Base-by-base conservation (phyloP, 306 rosid genomes). In the Gastrolobium bilobum region DNA sequence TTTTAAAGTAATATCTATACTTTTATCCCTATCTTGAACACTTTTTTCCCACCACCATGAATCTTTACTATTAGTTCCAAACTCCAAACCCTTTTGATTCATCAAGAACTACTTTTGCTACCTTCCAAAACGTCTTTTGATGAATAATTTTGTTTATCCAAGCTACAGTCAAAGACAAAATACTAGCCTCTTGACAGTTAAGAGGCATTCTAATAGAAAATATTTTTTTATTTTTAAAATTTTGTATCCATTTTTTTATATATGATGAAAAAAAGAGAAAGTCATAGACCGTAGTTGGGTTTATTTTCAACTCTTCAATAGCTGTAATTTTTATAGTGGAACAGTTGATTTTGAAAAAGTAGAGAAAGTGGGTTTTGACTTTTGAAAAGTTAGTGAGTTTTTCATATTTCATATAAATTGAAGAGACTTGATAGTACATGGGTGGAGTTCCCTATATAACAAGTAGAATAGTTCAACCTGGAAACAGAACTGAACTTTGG, bases 371-470 rank as follows among this genome's bases (percentile, higher is more conserved):
- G 72, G 13, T 51, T 80, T 72, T 51, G 47, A 53, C 40, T 51
- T 80, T 72, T 51, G 47, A 53, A 51, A 53, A 72, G 20, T 54
- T 40, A 46, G 33, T 63, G 35, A 20, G 13, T 29, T 62, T 14
- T 71, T 71, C 71, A 80, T 65, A 73, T 51, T 71, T 79, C 20
- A 59, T 51, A 7, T n/a, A 48, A 52, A 42, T 68, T 68, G 44
- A 67, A 31, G 15, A 53, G 53, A 67, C 72, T 34, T 14, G n/a
- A 47, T 39, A 26, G 62, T 53, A 30, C 43, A 35, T 10, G 71
- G 8, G 31, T 38, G 14, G 51, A 15, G 38, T 76, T 62, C 50
- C 62, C 39, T 35, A 46, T 6, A 14, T 33, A 14, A 3, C 35
- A 47, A 29, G 60, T 46, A 60, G 48, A 75, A 15, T 46, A 31